These are phyloP conservation scores for Aspergillus nanangensis DNA, from an alignment of 495 filamentous ascomycete species.

Conservation along the genomic window DNA sequence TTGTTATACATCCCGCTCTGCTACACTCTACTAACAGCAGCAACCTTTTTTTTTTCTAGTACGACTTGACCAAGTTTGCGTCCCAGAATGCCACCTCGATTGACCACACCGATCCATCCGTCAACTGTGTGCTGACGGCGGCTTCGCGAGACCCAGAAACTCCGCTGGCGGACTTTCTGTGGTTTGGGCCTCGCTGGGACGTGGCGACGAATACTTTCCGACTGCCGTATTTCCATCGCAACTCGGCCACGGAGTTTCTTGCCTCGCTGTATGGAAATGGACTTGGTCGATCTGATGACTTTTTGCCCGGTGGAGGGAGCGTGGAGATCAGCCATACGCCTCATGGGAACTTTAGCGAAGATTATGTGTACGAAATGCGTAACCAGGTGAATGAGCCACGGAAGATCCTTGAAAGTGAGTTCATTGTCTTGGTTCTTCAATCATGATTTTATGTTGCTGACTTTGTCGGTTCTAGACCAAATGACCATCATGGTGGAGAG, in stretches of 20 bases:
- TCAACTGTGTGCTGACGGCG: constrained; percentile 37
- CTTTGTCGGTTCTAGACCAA: too few relatives aligned
- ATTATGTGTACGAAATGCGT: constrained; percentile 37
- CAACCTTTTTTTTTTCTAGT: too few relatives aligned
- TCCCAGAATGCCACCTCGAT: constrained; percentile 38
- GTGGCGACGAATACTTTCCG: constrained; percentile 40
- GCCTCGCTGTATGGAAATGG: constrained; percentile 37
- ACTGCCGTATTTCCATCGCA: constrained; percentile 40
- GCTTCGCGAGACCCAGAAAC: constrained; percentile 32
- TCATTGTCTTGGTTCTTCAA: neutral
- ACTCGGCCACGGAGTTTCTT: constrained; percentile 38
- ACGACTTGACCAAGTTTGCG: constrained; percentile 39
- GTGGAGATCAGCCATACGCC: constrained; percentile 39
- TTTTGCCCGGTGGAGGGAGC: constrained; percentile 37
- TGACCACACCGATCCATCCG: constrained; percentile 38
- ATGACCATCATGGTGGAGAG: constrained; percentile 39
- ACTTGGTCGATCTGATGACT: constrained; percentile 36
- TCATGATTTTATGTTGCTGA: too few relatives aligned
- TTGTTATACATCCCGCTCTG: neutral
- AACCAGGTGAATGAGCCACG: constrained; percentile 36
- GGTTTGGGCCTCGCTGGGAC: constrained; percentile 42
- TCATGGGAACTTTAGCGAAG: constrained; percentile 37
- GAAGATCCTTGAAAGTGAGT: constrained; percentile 32
- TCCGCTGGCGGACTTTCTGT: constrained; percentile 36
- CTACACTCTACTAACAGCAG: too few relatives aligned